phyloP scores from a whole-genome alignment of 164 flowering plant species.

The Vitis riparia region DNA sequence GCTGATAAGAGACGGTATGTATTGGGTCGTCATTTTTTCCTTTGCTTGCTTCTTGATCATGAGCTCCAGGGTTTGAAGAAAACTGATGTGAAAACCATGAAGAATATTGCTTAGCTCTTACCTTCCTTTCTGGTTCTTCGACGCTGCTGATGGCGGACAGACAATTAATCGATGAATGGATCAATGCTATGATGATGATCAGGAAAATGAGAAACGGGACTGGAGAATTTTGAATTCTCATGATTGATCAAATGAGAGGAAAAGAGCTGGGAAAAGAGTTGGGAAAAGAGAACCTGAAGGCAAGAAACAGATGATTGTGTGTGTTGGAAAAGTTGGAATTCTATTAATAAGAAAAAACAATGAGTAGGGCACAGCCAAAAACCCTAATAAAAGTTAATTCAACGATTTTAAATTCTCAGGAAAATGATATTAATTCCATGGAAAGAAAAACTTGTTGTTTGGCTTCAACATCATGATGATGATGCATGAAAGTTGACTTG shows the following conservation, averaged over 20 bases:
- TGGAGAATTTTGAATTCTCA: constrained; percentile 14
- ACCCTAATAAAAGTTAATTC: too few relatives aligned
- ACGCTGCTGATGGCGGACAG: background rate
- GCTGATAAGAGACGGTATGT: constrained; percentile 17
- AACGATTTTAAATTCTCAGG: too few relatives aligned
- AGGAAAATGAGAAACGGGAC: constrained; percentile 3
- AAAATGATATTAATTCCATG: too few relatives aligned
- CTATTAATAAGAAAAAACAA: too few relatives aligned
- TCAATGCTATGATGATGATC: constrained; percentile 1
- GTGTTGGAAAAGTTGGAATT: too few relatives aligned
- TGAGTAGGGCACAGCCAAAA: too few relatives aligned
- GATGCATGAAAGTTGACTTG: too few relatives aligned
- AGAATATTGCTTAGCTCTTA: background rate
- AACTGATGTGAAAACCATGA: background rate
- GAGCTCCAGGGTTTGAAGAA: background rate
- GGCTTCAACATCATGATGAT: too few relatives aligned
- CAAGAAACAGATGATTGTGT: background rate
- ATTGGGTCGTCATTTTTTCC: background rate
- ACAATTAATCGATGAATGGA: constrained; percentile 5
- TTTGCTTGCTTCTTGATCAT: too few relatives aligned
- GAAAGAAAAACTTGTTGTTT: too few relatives aligned
- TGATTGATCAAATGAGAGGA: background rate
- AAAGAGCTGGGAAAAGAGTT: background rate
- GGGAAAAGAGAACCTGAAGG: background rate
- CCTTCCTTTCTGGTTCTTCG: background rate